Evolutionary conservation across 176 grass and related monocot genomes (phyloP).

Genomic region (Chloris gayana): DNA sequence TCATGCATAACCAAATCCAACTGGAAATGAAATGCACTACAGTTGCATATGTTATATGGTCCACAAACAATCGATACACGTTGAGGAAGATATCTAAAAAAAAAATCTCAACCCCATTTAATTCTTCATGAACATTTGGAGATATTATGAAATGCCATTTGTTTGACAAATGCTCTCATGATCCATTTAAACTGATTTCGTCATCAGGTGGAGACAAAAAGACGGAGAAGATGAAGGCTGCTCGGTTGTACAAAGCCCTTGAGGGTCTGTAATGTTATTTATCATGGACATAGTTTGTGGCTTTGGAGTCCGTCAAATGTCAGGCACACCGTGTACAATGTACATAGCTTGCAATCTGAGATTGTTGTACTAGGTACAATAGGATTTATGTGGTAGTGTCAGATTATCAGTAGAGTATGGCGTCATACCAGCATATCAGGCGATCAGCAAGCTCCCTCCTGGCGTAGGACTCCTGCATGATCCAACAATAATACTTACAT

Average conservation of each 20-base stretch:
- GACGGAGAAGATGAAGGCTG: slow-evolving; percentile 76
- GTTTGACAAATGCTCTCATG: neutral
- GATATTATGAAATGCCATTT: neutral
- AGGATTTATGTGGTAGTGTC: slow-evolving; percentile 40
- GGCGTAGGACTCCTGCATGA: slow-evolving; percentile 11
- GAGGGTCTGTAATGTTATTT: slow-evolving; percentile 47
- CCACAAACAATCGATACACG: neutral
- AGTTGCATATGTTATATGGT: neutral
- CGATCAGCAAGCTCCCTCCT: slow-evolving; percentile 27
- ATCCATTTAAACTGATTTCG: slow-evolving; percentile 13
- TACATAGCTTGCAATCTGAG: slow-evolving; percentile 55
- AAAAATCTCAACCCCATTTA: neutral
- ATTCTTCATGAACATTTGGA: neutral
- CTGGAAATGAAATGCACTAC: neutral
- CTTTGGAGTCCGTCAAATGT: slow-evolving; percentile 23
- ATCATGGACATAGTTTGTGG: slow-evolving; percentile 32
- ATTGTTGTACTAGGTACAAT: slow-evolving; percentile 54
- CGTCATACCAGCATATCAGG: slow-evolving; percentile 32
- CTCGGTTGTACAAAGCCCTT: slow-evolving; percentile 60
- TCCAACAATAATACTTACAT: slow-evolving; percentile 28
- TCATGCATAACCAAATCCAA: slow-evolving; percentile 27
- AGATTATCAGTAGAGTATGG: slow-evolving; percentile 29
- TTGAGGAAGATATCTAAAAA: neutral
- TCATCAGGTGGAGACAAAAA: slow-evolving; percentile 80
- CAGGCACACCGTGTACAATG: slow-evolving; percentile 51